A percentile compares a stretch with the other conserved stretches of the same genome.
Conservation (phyloP, 2,329 filamentous ascomycete genomes). For the Furcasterigmium sp. region DNA sequence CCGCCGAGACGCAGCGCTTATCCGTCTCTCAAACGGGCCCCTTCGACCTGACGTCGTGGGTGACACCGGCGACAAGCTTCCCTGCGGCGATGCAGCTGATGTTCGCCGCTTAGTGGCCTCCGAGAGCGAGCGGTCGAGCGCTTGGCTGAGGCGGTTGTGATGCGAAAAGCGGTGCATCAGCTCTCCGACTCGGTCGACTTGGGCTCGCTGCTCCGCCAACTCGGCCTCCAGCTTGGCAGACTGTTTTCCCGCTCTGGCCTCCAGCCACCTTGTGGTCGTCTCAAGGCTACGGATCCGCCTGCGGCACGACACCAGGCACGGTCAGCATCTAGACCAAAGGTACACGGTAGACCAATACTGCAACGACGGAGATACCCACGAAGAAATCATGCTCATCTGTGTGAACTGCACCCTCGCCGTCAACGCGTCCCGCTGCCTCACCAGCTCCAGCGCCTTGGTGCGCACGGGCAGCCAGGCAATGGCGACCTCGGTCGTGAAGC, state of each 20-base stretch:
- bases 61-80: not conserved
- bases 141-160: conserved; percentile 9
- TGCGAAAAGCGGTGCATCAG: conserved; percentile 19
- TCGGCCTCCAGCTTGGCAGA: conserved; percentile 17
- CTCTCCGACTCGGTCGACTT: conserved; percentile 21
- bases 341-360: no score
- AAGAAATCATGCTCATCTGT: conserved; percentile 43
- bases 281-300: conserved; percentile 29
- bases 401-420: conserved; percentile 40
- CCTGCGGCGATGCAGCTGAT: conserved; percentile 5
- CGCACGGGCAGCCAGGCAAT: conserved; percentile 39
- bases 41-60: conserved; percentile 1
- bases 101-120: conserved; percentile 4
- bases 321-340: no score
- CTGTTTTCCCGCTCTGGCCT: conserved; percentile 21
- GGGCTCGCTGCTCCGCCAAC: conserved; percentile 17
- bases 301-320: not conserved
- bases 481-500: conserved; percentile 31
- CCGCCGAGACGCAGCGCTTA: not conserved
- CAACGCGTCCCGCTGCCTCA: conserved; percentile 38
- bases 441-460: conserved; percentile 37
- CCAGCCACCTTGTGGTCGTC: conserved; percentile 21
- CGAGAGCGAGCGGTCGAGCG: conserved; percentile 5
- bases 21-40: conserved; percentile 4
- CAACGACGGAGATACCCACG: conserved; percentile 20